phyloP scores from a whole-genome alignment of 441 rosid genomes.

The Adansonia rubrostipa region DNA sequence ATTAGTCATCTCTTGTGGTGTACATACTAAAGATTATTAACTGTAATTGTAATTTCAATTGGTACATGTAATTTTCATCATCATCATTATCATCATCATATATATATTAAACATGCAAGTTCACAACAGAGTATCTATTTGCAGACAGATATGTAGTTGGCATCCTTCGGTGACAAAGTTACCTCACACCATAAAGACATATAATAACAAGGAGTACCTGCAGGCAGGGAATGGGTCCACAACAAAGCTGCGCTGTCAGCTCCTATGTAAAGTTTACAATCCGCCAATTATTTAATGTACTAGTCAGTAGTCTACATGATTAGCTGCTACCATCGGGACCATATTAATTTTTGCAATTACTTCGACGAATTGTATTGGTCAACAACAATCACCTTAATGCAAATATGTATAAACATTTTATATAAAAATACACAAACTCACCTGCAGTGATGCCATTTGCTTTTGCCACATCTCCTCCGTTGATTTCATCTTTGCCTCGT shows the following conservation, averaged over 20 bases:
- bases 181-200: too few species aligned
- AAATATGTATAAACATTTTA: background rate
- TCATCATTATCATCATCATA: too few species aligned
- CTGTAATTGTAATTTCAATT: too few species aligned
- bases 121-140: too few species aligned
- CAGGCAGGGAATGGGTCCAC: too few species aligned
- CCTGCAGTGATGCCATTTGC: slow-evolving; percentile 91
- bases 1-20: background rate
- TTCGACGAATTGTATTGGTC: background rate
- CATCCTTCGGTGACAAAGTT: too few species aligned
- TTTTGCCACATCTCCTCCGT: slow-evolving; percentile 96
- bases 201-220: too few species aligned
- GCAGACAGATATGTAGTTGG: too few species aligned
- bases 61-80: too few species aligned
- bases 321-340: background rate
- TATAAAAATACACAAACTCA: slow-evolving; percentile 31
- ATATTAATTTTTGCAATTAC: background rate
- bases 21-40: background rate
- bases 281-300: background rate
- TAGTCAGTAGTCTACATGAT: background rate
- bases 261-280: background rate
- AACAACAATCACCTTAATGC: background rate
- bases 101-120: too few species aligned
- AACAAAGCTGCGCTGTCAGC: background rate
- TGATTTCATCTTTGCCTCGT: slow-evolving; percentile 87